Conservation (phyloP, 2,329 filamentous ascomycete genomes). For the Neoarthrinium moseri region DNA sequence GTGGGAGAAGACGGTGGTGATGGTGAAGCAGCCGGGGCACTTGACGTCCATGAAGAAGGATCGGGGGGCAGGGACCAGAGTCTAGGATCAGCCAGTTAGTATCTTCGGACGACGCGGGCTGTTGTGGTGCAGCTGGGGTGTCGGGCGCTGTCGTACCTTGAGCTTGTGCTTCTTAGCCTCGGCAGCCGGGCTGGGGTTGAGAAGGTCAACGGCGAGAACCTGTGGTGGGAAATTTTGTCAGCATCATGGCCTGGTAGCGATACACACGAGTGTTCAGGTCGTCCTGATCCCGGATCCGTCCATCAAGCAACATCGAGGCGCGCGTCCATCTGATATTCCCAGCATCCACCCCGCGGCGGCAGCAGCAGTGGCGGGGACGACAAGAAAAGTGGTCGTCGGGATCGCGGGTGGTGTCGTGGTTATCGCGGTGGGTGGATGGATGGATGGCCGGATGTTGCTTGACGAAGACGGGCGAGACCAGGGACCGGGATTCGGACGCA, state of each 20-base stretch:
- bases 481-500: too few relatives aligned
- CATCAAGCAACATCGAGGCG: slow-evolving; percentile 4
- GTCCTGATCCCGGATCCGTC: not conserved
- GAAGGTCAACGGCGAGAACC: slow-evolving; percentile 99
- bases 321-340: not conserved
- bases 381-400: slow-evolving; percentile 8
- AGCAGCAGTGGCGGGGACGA: slow-evolving; percentile 1
- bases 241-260: slow-evolving; percentile 29
- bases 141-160: slow-evolving; percentile 79
- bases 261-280: not conserved
- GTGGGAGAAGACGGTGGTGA: slow-evolving; percentile 99
- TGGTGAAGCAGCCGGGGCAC: slow-evolving; percentile 99
- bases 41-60: slow-evolving; percentile 99
- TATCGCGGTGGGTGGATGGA: slow-evolving; percentile 9
- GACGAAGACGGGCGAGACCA: not conserved
- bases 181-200: slow-evolving; percentile 96
- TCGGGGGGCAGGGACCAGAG: slow-evolving; percentile 90
- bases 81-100: slow-evolving; percentile 47
- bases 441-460: not conserved
- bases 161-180: slow-evolving; percentile 99
- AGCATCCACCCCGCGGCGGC: not conserved
- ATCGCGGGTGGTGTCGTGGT: slow-evolving; percentile 11
- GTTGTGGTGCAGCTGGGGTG: not conserved
- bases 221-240: slow-evolving; percentile 50
- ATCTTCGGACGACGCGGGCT: slow-evolving; percentile 12